Evolutionary conservation across 441 rosid species (phyloP).

Genomic region (Metrosideros polymorpha): DNA sequence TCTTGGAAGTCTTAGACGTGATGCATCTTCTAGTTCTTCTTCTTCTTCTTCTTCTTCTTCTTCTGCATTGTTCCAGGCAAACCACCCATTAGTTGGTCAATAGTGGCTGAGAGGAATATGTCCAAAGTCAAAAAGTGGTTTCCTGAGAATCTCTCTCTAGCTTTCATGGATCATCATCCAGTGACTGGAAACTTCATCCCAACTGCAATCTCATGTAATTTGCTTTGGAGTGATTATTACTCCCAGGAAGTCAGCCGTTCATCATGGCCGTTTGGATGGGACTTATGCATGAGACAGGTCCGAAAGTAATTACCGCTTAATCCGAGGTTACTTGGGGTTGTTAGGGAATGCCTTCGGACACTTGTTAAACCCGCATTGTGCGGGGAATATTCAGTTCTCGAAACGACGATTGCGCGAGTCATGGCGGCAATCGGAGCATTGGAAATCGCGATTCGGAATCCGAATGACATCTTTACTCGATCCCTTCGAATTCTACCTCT

Average conservation of each 20-base stretch:
- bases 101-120: neutral
- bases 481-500: neutral
- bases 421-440: no score
- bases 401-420: neutral
- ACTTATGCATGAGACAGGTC: neutral
- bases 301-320: neutral
- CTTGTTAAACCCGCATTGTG: neutral
- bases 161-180: neutral
- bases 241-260: neutral
- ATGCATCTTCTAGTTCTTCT: neutral
- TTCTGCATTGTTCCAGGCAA: neutral
- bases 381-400: neutral
- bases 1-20: neutral
- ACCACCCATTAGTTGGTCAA: neutral
- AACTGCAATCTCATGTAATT: neutral
- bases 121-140: neutral
- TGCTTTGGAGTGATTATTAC: fast-evolving
- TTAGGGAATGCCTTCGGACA: neutral
- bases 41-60: neutral
- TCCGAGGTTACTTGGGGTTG: neutral
- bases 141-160: neutral
- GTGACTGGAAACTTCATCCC: neutral
- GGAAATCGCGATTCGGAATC: neutral
- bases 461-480: neutral
- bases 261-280: neutral